Percentiles rank a stretch among this genome's conserved stretches.
These are phyloP conservation scores for Lumnitzera racemosa DNA, from an alignment of 345 rosid species.

Conservation along the genomic window DNA sequence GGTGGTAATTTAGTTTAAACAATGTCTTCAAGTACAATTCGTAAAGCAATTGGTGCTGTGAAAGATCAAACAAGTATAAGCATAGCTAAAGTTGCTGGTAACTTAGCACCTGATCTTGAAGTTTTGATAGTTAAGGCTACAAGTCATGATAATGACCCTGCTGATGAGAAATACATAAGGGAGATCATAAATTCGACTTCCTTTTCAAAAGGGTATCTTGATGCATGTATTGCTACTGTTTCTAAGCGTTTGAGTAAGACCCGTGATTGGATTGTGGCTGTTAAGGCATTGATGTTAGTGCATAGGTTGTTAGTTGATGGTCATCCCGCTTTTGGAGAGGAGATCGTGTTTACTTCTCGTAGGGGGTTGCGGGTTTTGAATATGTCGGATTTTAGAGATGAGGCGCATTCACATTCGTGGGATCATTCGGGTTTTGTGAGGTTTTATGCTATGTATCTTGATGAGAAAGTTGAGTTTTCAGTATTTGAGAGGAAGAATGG, in stretches of 20 bases:
- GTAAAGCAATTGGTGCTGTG: constrained; percentile 85
- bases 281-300: constrained; percentile 58
- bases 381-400: constrained; percentile 72
- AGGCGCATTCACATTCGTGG: constrained; percentile 85
- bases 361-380: constrained; percentile 66
- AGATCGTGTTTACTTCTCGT: constrained; percentile 52
- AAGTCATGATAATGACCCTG: constrained; percentile 75
- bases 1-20: neutral
- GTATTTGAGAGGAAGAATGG: constrained; percentile 47
- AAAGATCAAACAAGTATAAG: constrained; percentile 90
- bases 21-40: constrained; percentile 76
- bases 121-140: constrained; percentile 85
- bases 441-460: constrained; percentile 59
- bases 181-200: constrained; percentile 54
- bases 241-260: constrained; percentile 67
- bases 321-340: constrained; percentile 52
- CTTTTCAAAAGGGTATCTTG: constrained; percentile 51
- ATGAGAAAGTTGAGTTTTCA: constrained; percentile 52
- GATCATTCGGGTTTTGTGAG: constrained; percentile 71
- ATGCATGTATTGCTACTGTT: constrained; percentile 52
- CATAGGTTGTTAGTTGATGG: constrained; percentile 65
- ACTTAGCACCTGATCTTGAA: constrained; percentile 83
- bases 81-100: constrained; percentile 76
- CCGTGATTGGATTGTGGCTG: constrained; percentile 84
- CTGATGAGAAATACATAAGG: constrained; percentile 63